Conservation (phyloP, 2,329 filamentous ascomycete species). For the Colletotrichum sp. region DNA sequence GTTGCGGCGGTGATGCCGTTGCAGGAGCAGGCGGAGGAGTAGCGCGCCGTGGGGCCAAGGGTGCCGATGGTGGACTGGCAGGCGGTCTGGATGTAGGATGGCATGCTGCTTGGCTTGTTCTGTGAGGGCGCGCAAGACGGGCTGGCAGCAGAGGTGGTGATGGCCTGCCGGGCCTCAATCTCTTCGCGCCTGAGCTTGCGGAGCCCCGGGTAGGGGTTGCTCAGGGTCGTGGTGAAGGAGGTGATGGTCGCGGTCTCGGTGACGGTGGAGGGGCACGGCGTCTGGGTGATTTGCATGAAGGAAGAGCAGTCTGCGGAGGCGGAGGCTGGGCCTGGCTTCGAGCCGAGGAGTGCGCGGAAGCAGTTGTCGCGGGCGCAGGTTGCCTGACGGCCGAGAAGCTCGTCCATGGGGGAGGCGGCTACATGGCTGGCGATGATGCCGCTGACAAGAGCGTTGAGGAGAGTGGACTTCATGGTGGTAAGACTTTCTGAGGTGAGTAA, state of each 20-base stretch:
- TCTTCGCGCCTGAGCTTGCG: neutral
- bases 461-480: neutral
- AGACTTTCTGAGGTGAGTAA: neutral
- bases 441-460: neutral
- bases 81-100: neutral
- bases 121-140: no score
- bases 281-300: neutral
- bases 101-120: neutral
- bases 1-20: constrained; percentile 44
- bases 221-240: constrained; percentile 1
- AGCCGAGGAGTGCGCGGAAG: neutral
- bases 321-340: neutral
- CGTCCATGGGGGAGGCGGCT: neutral
- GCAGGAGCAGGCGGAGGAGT: constrained; percentile 48
- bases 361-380: constrained; percentile 5
- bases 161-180: no score
- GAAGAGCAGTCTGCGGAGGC: neutral
- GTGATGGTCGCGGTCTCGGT: neutral
- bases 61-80: neutral
- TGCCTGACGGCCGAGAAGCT: neutral
- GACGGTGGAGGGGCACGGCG: neutral
- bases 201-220: neutral
- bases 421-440: neutral
- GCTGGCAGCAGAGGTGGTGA: no score
- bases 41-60: constrained; percentile 23